Evolutionary conservation across 345 rosid genomes (phyloP), one percentile per base, ranked within the genome.

Genomic region (Barbarea vulgaris): DNA sequence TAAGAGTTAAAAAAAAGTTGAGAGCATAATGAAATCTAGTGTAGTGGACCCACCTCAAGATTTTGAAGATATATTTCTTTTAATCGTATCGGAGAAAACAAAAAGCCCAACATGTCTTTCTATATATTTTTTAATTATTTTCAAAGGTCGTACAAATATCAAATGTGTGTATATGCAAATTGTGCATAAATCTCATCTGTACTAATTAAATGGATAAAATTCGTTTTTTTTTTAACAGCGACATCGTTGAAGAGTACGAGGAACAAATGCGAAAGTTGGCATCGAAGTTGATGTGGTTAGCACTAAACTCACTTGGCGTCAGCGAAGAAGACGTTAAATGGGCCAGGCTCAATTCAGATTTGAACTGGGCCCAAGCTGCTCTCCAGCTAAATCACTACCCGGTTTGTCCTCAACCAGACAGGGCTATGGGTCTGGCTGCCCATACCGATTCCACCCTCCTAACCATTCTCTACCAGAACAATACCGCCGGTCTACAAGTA

Each of bases 371-470:
- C 75, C 78, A 69, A 69, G 47, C 79, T 41, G 83, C 83, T 46
- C 68, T 91, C 18, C 98, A 93, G 71, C 89, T 93, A 36, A 93
- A 93, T 81, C 88, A 88, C 9, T 93, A 91, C 77, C 98, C 98
- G 10, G 67, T 75, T 15, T 93, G 97, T 72, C 98, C 96, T 1
- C 77, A 91, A 41, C 98, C 97, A 0, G 72, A 77, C 46, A 79
- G 75, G 30, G 91, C 86, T 41, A 80, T 88, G 92, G 98, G 98
- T 47, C 79, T 93, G 67, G 96, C 96, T n/a, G 88, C 97, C 1
- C 98, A 93, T 80, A 93, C 93, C 7, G 98, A 93, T 82, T 83
- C 93, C 1, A 86, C 88, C 4, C 76, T 91, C 44, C 8, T 93
- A 36, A 93, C 98, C 19, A 79, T 93, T 61, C 79, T 93, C 9